Evolutionary conservation across 2,329 filamentous ascomycete genomes (phyloP).

Genomic region (Talaromyces piceae): DNA sequence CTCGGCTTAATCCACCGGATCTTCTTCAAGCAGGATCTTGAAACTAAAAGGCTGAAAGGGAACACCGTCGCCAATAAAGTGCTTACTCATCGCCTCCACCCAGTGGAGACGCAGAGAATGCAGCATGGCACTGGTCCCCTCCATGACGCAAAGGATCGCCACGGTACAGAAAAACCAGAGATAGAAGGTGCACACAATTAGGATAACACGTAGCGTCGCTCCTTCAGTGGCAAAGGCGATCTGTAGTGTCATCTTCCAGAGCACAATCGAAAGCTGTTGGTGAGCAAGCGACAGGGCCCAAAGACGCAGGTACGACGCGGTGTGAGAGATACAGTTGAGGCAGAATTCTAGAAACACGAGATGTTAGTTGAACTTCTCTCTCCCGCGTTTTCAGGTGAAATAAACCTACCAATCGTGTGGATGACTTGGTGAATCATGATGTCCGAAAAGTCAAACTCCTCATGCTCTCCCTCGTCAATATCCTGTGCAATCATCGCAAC

Average conservation of each 20-base stretch:
- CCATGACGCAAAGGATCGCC: conserved; percentile 82
- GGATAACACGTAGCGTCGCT: conserved; percentile 64
- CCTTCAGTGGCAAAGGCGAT: conserved; percentile 59
- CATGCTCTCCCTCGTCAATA: conserved; percentile 71
- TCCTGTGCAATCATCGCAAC: conserved; percentile 85
- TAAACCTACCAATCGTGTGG: conserved; percentile 66
- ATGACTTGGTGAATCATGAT: conserved; percentile 99
- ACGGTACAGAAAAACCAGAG: conserved; percentile 85
- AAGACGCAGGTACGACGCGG: conserved; percentile 94
- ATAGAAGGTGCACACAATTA: conserved; percentile 74
- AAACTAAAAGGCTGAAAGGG: conserved; percentile 88
- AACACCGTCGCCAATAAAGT: conserved; percentile 84
- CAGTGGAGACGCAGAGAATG: conserved; percentile 86
- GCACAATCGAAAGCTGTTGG: conserved; percentile 90
- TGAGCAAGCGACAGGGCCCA: conserved; percentile 97
- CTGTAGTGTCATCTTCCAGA: conserved; percentile 92
- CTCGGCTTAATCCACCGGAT: conserved; percentile 43
- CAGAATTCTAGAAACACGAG: conserved; percentile 67
- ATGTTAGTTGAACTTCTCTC: no score
- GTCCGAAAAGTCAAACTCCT: conserved; percentile 95
- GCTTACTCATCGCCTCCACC: conserved; percentile 97
- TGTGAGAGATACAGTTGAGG: conserved; percentile 97
- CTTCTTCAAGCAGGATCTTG: conserved; percentile 74
- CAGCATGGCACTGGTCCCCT: conserved; percentile 92
- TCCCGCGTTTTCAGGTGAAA: no score